These are phyloP conservation scores for Exobasidium cylindrosporum DNA, from an alignment of 1,284 basidiomycete genomes.

Conservation along the genomic window DNA sequence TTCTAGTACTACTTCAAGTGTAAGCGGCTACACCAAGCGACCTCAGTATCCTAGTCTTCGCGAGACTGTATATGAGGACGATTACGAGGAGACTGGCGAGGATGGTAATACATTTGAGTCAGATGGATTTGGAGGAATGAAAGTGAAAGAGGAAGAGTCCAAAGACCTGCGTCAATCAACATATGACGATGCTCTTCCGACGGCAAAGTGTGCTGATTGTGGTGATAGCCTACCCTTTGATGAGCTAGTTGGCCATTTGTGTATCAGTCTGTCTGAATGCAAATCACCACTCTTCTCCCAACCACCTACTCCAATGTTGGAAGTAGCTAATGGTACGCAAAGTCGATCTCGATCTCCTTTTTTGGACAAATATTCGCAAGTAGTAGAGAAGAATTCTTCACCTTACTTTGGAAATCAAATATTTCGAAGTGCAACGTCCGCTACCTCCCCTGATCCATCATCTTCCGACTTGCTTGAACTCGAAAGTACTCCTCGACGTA, in stretches of 20 bases:
- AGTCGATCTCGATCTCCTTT: constrained; percentile 20
- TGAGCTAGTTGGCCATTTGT: constrained; percentile 34
- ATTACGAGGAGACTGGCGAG: constrained; percentile 17
- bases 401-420: not conserved
- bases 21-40: not conserved
- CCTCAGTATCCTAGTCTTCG: not conserved
- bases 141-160: not conserved
- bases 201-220: constrained; percentile 44
- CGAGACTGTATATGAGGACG: constrained; percentile 22
- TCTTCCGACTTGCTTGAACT: not conserved
- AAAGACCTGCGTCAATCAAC: constrained; percentile 21
- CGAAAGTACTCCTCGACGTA: not conserved
- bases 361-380: constrained; percentile 29
- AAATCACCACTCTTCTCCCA: constrained; percentile 16
- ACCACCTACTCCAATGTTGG: not conserved
- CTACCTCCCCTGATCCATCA: not conserved
- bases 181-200: constrained; percentile 30
- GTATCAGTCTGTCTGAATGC: constrained; percentile 20
- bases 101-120: not conserved
- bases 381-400: not conserved
- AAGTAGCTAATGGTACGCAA: not conserved
- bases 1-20: not conserved
- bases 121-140: not conserved
- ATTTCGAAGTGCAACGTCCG: not conserved
- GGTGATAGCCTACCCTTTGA: constrained; percentile 35